Evolutionary conservation across 2,329 filamentous ascomycete species (phyloP), one percentile per base, ranked within the genome.

Genomic region (Aspergillus brasiliensis): DNA sequence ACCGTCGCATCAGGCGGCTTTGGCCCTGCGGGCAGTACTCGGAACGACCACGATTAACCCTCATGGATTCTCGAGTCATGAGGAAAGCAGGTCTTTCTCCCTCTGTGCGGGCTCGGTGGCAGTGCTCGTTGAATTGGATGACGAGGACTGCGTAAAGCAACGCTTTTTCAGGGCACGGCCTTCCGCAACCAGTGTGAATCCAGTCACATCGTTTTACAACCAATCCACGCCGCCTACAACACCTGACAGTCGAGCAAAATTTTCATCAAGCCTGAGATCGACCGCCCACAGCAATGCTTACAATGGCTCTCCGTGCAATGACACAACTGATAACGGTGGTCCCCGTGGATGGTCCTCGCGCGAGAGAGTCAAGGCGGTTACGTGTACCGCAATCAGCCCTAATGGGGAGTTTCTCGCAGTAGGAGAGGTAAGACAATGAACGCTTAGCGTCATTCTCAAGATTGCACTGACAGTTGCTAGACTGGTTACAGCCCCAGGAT

Each of bases 401-500:
- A 92, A 97, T 77, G 93, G 91, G 31, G 90, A 86, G 68, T 96
- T 90, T 72, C 82, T 99, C 55, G 95, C 94, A 8, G 90, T 98
- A 3, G 95, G 95, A 69, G 95, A 99, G 80, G 85, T 86, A 74
- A 69, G 80, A 71, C 46, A 47, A 53, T 8, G 17, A 34, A 13
- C 13, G 8, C 47, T 23, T 27, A 2, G 2, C 25, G 8, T 6
- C 25, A n/a, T 25, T 5, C 4, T 25, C 21, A 37, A 19, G 10
- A 28, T 13, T 11, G 49, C 47, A 62, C 75, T 81, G 63, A 77
- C 69, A 37, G 25, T 11, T 23, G 53, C 49, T 59, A 88, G 84
- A 96, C 93, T 3, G 95, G 95, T 21, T 97, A 98, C 76, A 91
- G 89, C 56, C 95, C 95, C 5, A 86, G 95, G 56, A 92, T 99